Evolutionary conservation across 2,329 filamentous ascomycete genomes (phyloP), one percentile per base, ranked within the genome.

Genomic region (Diaporthe batatas): DNA sequence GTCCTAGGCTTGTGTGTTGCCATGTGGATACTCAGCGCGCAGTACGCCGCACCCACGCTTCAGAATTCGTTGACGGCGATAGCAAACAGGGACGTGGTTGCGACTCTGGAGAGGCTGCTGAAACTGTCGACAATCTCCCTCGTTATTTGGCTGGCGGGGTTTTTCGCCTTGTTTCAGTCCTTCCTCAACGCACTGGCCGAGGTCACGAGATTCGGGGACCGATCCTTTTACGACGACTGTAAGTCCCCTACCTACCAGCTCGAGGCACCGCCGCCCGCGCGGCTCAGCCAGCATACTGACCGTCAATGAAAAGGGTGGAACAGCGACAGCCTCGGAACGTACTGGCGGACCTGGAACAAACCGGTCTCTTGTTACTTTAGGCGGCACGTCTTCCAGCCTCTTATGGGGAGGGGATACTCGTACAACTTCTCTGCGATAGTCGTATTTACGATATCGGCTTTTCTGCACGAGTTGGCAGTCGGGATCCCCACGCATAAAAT

Each of bases 331-430:
- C 86, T 98, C 8, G 94, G 95, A 44, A 89, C 89, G 6, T 99
- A 99, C 85, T 98, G 96, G 96, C 91, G 95, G 29, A 93, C 92
- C 0, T 99, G 96, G 96, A 99, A 99, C 84, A 97, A 97, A 81
- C 96, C 96, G 0, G 96, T 99, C 7, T 97, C 97, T 79, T 92
- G 95, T 73, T 99, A 98, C 82, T 98, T 99, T 91, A 95, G 94
- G 79, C 88, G 96, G 49, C 96, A 99, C 81, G 91, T 99, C 68
- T 98, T 96, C 84, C 92, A 92, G 51, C 96, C 96, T 1, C 87
- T 99, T 75, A 88, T 97, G 42, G 94, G 94, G 0, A 89, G 96
- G 59, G 96, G 96, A 1, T 95, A 94, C 87, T 93, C 89, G 72
- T 88, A 91, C 11, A 83, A 85, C 3, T 80, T 88, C 0, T 94